These are phyloP conservation scores for Fusarium tricinctum DNA, from an alignment of 2,329 filamentous ascomycete genomes.

Conservation along the genomic window DNA sequence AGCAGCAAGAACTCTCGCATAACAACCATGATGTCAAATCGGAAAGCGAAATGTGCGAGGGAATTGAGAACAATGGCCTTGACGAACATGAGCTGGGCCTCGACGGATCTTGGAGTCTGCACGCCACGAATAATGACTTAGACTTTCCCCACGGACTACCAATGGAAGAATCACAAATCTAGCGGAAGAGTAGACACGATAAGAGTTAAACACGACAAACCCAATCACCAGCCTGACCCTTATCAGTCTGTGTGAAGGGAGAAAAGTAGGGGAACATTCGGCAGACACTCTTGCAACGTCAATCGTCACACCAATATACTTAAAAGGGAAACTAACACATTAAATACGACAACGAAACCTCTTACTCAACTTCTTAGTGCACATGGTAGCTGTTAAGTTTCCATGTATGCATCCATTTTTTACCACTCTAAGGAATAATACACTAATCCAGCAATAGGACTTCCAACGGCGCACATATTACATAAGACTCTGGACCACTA, in stretches of 20 bases:
- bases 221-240: neutral
- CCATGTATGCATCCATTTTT: neutral
- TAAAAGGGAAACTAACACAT: neutral
- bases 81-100: constrained; percentile 48
- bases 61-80: constrained; percentile 37
- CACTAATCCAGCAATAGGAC: constrained; percentile 8
- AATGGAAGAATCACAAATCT: constrained; percentile 48
- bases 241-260: neutral
- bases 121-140: constrained; percentile 40
- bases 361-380: neutral
- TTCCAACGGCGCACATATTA: constrained; percentile 1
- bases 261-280: neutral
- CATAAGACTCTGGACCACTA: neutral
- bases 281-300: neutral
- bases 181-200: neutral
- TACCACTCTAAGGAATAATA: neutral
- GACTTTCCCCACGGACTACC: constrained; percentile 44
- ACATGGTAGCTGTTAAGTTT: neutral
- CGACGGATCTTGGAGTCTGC: constrained; percentile 46
- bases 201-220: neutral
- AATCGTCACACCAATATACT: neutral
- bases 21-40: constrained; percentile 42
- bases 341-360: neutral
- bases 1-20: constrained; percentile 39
- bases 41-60: constrained; percentile 48